Base-by-base conservation (phyloP, 495 filamentous ascomycete genomes). In the Xylaria nigripes region DNA sequence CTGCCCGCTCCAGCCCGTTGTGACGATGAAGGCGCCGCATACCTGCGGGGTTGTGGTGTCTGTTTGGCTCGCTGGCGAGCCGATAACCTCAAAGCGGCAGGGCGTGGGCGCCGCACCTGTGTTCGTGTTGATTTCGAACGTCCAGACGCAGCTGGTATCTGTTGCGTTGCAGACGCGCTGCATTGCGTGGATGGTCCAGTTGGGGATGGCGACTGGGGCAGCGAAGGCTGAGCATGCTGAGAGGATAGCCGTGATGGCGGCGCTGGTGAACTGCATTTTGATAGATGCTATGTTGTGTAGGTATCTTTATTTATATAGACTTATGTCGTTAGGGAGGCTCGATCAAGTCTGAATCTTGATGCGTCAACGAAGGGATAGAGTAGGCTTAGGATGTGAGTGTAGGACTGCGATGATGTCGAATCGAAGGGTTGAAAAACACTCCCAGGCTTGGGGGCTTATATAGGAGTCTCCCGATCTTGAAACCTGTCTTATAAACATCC, bases 1-100 rank as follows among this genome's bases (percentile, higher is more conserved):
- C 19, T 74, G 63, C 58, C 72, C 75, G 64, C 73, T 76, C 73
- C 73, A 76, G 63, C 69, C 70, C 3, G 71, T 65, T 25, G 63
- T 68, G 45, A 76, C 54, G 54, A 68, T 72, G 61, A 63, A 76
- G 25, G 45, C 48, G n/a, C 70, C 72, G 62, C 72, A 75, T 19
- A 34, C 50, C 44, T 53, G 50, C 42, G 62, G 60, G 2, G 1
- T 18, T 27, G 53, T 64, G 18, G 63, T 63, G 63, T 66, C 64
- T 45, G 61, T 64, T 27, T 70, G 56, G 58, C 66, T 68, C 56
- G 71, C 71, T 25, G 58, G 60, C 16, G 41, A 27, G 56, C 59
- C 64, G 30, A 62, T 65, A 18, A 74, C 65, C 34, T 61, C 59
- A 53, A 68, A 71, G 51, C 45, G 62, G 65, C 72, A 74, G 7